phyloP scores from a whole-genome alignment of 345 rosid genomes.

The Eucalyptus rudis region DNA sequence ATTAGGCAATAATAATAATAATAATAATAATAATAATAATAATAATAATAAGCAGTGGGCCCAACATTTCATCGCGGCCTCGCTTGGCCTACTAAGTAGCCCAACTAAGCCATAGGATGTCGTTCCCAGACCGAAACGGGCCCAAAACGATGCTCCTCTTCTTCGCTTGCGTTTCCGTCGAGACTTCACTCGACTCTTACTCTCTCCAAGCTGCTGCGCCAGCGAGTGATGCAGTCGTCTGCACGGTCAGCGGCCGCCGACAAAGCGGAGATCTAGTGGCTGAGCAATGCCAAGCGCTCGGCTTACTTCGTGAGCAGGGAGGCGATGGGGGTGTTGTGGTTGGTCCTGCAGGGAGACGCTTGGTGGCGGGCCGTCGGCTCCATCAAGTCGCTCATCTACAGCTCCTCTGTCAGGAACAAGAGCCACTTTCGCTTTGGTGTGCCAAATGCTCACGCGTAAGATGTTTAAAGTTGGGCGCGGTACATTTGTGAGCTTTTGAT shows the following conservation, averaged over 20 bases:
- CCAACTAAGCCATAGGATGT: not conserved
- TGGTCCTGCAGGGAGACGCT: slow-evolving; percentile 72
- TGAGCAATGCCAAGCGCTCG: slow-evolving; percentile 43
- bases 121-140: not conserved
- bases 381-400: slow-evolving; percentile 68
- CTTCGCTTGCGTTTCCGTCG: not conserved
- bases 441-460: slow-evolving; percentile 80
- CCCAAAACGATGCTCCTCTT: not conserved
- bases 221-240: not conserved
- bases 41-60: not conserved
- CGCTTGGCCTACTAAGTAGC: not conserved
- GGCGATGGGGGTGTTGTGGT: slow-evolving; percentile 53
- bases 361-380: slow-evolving; percentile 65
- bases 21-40: no score
- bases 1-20: no score
- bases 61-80: not conserved
- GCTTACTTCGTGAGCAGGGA: slow-evolving; percentile 75
- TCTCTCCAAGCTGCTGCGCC: not conserved
- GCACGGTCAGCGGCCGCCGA: not conserved
- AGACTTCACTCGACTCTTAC: not conserved
- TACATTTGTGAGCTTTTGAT: not conserved
- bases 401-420: slow-evolving; percentile 68
- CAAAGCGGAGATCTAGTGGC: not conserved
- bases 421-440: slow-evolving; percentile 86
- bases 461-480: not conserved